Evolutionary conservation across 345 rosid genomes (phyloP), one percentile per base, ranked within the genome.

Genomic region (Gossypium thurberi): DNA sequence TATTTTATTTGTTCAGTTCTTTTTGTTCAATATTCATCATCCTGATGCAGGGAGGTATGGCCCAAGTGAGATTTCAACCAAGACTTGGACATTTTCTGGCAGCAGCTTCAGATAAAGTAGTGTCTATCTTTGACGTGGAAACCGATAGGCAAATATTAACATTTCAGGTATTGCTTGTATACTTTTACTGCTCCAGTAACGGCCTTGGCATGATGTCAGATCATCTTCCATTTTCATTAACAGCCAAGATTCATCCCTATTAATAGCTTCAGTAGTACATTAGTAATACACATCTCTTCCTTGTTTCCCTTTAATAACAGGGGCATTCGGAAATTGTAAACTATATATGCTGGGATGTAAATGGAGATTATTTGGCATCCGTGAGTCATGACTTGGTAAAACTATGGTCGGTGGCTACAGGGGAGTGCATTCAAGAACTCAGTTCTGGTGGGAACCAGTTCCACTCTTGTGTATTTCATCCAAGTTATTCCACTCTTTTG

Each of bases 41-140:
- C 40, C 40, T 61, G 63, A 71, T 75, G 71, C 71, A 84, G 87
- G 89, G 89, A 76, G 90, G 91, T 28, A 78, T 69, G 17, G 81
- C 86, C 18, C 88, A 86, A 76, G 92, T 88, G 61, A 82, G 94
- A 79, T 90, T 88, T 75, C 94, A 90, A 77, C 88, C 94, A 40
- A 79, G 84, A 79, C 73, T 53, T 58, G 92, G 94, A 59, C 84
- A 79, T 50, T 76, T 83, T n/a, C 78, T 90, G 61, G 94, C 94
- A 17, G 88, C 92, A 25, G 92, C 84, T 23, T 85, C 92, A 50
- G 89, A 88, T 68, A 86, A 85, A 82, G 80, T 83, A 2, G 86
- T 88, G 47, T 80, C 90, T 65, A 84, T 87, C 65, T 78, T 85
- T 68, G 89, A 90, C 43, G 87, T 90, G 2, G 92, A 90, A 79